Conservation (phyloP, 495 filamentous ascomycete genomes). For the Podospora anserina region DNA sequence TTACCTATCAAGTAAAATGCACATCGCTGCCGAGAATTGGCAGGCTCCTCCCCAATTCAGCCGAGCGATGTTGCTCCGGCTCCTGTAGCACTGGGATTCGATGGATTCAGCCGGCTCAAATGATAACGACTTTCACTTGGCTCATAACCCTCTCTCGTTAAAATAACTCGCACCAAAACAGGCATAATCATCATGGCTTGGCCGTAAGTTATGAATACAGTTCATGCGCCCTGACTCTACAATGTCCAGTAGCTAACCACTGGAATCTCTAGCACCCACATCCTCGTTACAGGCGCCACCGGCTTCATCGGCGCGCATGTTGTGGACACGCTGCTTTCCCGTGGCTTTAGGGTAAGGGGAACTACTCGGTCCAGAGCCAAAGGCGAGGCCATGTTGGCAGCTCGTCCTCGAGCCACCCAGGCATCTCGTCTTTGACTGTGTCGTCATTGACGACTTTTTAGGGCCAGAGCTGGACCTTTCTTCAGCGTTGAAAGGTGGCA, state of each 20-base stretch:
- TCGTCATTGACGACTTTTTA: conserved; percentile 40
- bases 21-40: too few species aligned
- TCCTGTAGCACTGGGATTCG: too few species aligned
- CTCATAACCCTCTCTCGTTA: too few species aligned
- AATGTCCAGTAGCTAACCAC: neutral
- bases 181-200: neutral
- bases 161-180: too few species aligned
- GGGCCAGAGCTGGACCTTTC: conserved; percentile 17
- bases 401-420: conserved; percentile 28
- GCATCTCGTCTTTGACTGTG: conserved; percentile 37
- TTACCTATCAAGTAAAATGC: too few species aligned
- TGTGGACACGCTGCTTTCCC: conserved; percentile 43
- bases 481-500: conserved; percentile 39
- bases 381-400: conserved; percentile 27
- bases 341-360: conserved; percentile 49
- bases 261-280: neutral
- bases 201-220: neutral
- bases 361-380: conserved; percentile 44
- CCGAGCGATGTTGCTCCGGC: too few species aligned
- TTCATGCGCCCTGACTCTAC: neutral
- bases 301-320: conserved; percentile 56
- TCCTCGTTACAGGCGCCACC: conserved; percentile 54
- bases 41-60: too few species aligned
- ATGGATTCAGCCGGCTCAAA: too few species aligned
- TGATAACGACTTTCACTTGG: too few species aligned